phyloP scores from a whole-genome alignment of 805 yeast genomes.

The Dipodascopsis uninucleata region DNA sequence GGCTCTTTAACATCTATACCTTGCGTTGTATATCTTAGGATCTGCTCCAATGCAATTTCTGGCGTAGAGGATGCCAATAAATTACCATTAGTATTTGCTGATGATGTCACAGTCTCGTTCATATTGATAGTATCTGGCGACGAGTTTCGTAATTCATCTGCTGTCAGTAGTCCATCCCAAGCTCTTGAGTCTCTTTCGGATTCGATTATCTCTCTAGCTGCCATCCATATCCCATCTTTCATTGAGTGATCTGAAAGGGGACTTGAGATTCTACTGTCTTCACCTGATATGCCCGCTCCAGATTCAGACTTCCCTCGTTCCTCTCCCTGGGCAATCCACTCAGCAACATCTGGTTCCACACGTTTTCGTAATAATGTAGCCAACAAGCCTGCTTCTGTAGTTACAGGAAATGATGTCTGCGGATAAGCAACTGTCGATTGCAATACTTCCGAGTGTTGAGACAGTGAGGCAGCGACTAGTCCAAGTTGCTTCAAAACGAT shows the following conservation, averaged over 20 bases:
- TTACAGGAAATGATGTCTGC: constrained; percentile 75
- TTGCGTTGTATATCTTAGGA: constrained; percentile 21
- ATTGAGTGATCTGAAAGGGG: background rate
- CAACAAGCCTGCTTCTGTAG: constrained; percentile 75
- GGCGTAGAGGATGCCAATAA: too few species aligned
- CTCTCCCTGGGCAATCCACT: constrained; percentile 63
- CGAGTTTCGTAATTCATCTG: constrained; percentile 41
- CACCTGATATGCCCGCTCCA: background rate
- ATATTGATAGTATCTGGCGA: background rate
- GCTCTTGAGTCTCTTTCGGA: constrained; percentile 53
- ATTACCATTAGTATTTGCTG: too few species aligned
- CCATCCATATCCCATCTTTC: constrained; percentile 64
- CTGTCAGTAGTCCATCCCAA: constrained; percentile 59
- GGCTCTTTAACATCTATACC: constrained; percentile 27
- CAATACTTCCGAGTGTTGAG: constrained; percentile 56
- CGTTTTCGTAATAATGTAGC: constrained; percentile 85
- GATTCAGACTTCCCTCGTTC: constrained; percentile 33
- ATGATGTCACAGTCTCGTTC: constrained; percentile 1
- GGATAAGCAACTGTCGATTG: constrained; percentile 77
- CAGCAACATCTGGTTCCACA: constrained; percentile 82
- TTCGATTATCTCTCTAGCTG: constrained; percentile 59
- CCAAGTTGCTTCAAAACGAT: constrained; percentile 78
- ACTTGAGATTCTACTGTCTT: background rate
- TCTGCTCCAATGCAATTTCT: constrained; percentile 20
- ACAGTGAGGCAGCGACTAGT: constrained; percentile 68